Base-by-base conservation (phyloP, 2,329 filamentous ascomycete species). In the Xylariaceae sp. region DNA sequence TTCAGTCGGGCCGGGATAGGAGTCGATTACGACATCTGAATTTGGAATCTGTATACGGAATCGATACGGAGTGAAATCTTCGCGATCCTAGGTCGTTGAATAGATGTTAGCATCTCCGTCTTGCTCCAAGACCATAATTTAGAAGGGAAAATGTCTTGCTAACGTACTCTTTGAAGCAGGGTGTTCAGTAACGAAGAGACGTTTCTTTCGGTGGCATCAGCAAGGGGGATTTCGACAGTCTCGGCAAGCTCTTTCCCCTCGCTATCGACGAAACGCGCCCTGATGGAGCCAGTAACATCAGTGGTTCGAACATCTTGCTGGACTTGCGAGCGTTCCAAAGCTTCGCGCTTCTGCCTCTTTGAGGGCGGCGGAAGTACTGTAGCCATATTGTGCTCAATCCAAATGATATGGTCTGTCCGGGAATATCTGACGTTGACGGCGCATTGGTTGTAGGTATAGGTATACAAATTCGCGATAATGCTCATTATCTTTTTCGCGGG, bases 151-250 rank as follows among this genome's bases (percentile, higher is more conserved):
- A 43, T 37, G 11, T 11, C 29, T 11, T 37, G 31, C 47, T 37
- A 53, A 67, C 76, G 62, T 77, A 87, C 86, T 76, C 86, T 83
- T 65, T 85, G 87, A 69, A 95, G 80, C 42, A 96, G 74, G 2
- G 88, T 90, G 70, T 96, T 97, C 53, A 96, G 72, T 0, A 96
- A 78, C 7, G 91, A 80, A 51, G 94, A 92, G 3, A 97, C 80
- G 64, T 96, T 96, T 75, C 90, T 92, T 59, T 94, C 89, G 6
- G 83, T 87, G 1, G 92, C 88, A 74, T 96, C 88, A 54, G 86
- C 87, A 34, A 96, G 81, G 9, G 90, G 86, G 42, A 96, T 86
- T 64, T 86, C 79, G 47, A 86, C 69, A 74, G 87, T 71, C 81
- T 90, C 71, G 76, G 86, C 70, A 80, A 86, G 64, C 80, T 90